A percentile compares a stretch with the other conserved stretches of the same genome.
Evolutionary conservation across 768 basidiomycete genomes (phyloP).

Genomic region (Trametopsis cervina): DNA sequence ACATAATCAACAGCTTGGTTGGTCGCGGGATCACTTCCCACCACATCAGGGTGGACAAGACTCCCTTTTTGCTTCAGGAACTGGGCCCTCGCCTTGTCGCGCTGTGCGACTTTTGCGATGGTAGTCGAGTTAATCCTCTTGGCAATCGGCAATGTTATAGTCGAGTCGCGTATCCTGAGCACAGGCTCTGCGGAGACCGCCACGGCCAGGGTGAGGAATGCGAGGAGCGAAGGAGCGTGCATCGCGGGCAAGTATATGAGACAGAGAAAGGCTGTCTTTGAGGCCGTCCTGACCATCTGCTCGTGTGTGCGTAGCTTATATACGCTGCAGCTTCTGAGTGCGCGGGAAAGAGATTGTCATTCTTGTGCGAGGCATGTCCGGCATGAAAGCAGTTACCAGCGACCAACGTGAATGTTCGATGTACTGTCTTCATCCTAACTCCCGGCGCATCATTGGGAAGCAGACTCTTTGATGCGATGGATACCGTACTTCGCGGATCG

Average conservation of each 20-base stretch:
- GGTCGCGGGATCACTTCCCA: slow-evolving; percentile 8
- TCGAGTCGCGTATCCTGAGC: neutral
- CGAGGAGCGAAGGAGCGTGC: slow-evolving; percentile 1
- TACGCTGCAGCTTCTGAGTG: neutral
- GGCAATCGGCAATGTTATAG: slow-evolving; percentile 4
- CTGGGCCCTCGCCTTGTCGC: slow-evolving; percentile 5
- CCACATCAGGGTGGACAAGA: slow-evolving; percentile 1
- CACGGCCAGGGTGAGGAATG: slow-evolving; percentile 1
- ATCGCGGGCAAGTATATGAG: neutral
- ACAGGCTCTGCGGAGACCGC: neutral
- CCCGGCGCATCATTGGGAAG: neutral
- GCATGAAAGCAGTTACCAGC: neutral
- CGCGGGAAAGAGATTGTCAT: neutral
- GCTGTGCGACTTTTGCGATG: neutral
- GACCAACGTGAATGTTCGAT: neutral
- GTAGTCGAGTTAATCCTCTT: slow-evolving; percentile 8
- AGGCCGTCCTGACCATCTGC: no score
- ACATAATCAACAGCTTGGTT: slow-evolving; percentile 10
- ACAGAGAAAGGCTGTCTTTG: neutral
- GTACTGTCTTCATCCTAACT: neutral
- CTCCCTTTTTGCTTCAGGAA: neutral
- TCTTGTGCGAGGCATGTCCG: neutral
- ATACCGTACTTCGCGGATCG: no score
- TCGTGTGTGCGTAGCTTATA: no score
- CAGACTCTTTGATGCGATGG: neutral